phyloP scores from a whole-genome alignment of 1,284 basidiomycete species.

The Prillingera fragicola region DNA sequence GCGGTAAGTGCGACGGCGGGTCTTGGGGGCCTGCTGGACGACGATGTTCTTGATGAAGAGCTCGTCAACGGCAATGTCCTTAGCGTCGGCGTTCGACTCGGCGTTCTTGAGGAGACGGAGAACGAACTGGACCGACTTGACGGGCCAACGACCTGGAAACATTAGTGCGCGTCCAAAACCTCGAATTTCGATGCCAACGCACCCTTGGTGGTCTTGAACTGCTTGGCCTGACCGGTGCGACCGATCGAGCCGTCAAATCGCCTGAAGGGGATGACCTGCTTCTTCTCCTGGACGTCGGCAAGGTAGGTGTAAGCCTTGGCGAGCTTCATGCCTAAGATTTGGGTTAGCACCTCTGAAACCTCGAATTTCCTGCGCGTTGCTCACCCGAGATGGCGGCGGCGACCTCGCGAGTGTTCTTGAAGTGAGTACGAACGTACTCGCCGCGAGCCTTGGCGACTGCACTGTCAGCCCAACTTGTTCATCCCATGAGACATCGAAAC shows the following conservation, averaged over 20 bases:
- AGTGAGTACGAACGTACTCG: conserved; percentile 97
- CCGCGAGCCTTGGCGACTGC: conserved; percentile 85
- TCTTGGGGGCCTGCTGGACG: conserved; percentile 99
- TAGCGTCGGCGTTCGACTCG: conserved; percentile 97
- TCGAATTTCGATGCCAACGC: conserved; percentile 33
- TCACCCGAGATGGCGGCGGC: conserved; percentile 77
- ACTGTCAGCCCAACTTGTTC: conserved; percentile 7
- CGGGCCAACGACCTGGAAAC: conserved; percentile 90
- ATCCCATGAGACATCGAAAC: conserved; percentile 1
- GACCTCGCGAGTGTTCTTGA: conserved; percentile 99
- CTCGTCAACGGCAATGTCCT: conserved; percentile 89
- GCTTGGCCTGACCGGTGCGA: conserved; percentile 93
- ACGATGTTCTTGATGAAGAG: conserved; percentile 94
- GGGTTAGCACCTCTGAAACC: neutral
- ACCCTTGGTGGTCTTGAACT: conserved; percentile 97
- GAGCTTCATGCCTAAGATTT: conserved; percentile 72
- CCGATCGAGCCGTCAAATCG: conserved; percentile 96
- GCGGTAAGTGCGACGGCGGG: conserved; percentile 98
- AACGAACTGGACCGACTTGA: conserved; percentile 97
- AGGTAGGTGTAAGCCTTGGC: conserved; percentile 96
- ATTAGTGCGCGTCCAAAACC: conserved; percentile 5
- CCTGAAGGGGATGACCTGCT: conserved; percentile 95
- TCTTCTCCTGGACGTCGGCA: conserved; percentile 90
- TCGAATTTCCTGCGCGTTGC: conserved; percentile 27
- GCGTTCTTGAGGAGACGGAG: conserved; percentile 96